A percentile compares a stretch with the other conserved stretches of the same genome.
phyloP scores from a whole-genome alignment of 139 green algal species.

The Chlamydomonas sp. region DNA sequence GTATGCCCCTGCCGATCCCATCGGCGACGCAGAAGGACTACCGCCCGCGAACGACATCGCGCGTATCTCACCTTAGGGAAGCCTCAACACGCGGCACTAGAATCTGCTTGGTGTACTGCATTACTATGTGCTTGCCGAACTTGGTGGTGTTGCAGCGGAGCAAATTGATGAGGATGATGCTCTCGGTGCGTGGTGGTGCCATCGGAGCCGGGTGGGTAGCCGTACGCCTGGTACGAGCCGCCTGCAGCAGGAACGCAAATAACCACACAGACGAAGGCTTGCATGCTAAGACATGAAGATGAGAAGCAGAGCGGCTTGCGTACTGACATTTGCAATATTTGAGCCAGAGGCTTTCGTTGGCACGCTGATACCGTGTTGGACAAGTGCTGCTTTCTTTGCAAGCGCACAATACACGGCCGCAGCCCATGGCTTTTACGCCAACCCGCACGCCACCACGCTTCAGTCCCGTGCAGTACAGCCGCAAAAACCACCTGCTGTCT shows the following conservation, averaged over 20 bases:
- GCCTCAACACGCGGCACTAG: neutral
- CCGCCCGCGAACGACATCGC: too few species aligned
- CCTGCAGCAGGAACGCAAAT: neutral
- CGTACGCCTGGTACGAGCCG: constrained; percentile 18
- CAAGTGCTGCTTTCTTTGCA: too few species aligned
- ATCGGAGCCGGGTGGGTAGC: constrained; percentile 22
- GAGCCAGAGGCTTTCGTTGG: too few species aligned
- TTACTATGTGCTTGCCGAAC: constrained; percentile 19
- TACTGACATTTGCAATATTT: too few species aligned
- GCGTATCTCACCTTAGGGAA: neutral
- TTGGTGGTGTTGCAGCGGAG: constrained; percentile 25
- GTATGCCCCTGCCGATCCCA: too few species aligned
- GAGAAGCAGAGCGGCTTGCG: neutral
- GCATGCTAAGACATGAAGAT: neutral
- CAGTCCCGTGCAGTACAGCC: neutral
- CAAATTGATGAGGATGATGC: neutral
- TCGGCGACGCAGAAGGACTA: too few species aligned
- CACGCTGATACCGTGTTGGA: too few species aligned
- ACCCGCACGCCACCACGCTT: neutral
- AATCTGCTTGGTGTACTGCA: constrained; percentile 13
- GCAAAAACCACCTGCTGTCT: too few species aligned
- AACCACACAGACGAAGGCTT: neutral
- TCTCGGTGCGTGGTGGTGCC: neutral
- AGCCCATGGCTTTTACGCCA: neutral
- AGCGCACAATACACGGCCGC: too few species aligned